Evolutionary conservation across 129 eudicot genomes (phyloP), one percentile per base, ranked within the genome.

Genomic region (Flaveria linearis): DNA sequence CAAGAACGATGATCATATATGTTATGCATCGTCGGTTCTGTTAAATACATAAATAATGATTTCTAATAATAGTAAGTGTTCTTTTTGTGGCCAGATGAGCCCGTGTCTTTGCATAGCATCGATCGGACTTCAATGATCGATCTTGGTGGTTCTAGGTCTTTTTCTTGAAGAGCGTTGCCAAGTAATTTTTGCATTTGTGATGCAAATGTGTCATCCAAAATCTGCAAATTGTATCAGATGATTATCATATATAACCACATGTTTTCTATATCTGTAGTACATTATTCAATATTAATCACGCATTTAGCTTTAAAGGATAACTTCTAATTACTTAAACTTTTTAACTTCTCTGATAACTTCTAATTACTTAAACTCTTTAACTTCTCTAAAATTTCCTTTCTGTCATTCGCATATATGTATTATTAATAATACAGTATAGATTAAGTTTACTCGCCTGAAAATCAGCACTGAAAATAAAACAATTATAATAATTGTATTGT

Each of bases 161-260:
- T 91, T 63, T 86, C 93, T 86, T 88, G 84, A 64, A 91, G 90
- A 11, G 89, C 86, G 76, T 91, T 85, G 11, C 96, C 96, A 7
- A 88, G 85, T 18, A 88, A 82, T 75, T 88, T 86, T 74, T 91
- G 97, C 93, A 91, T 84, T 85, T 91, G 93, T 33, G 97, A 91
- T 42, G 91, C 97, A 81, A 88, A 91, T 14, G 93, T 88, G 79
- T 88, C 96, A 73, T 91, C 96, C 83, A 91, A 79, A 63, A 88
- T 86, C 93, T 91, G 81, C 85, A 82, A 64, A 45, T 33, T 41
- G n/a, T 3, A 23, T 15, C 15, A 43, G 23, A 15, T 30, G 4
- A 33, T 3, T 18, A 26, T 70, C 4, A 15, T 9, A 70, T 5
- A 23, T 50, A 23, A 58, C 30, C 18, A 57, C 69, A 15, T 4